A percentile compares a stretch with the other conserved stretches of the same genome.
Conservation (phyloP, 345 rosid species). For the Passiflora organensis region DNA sequence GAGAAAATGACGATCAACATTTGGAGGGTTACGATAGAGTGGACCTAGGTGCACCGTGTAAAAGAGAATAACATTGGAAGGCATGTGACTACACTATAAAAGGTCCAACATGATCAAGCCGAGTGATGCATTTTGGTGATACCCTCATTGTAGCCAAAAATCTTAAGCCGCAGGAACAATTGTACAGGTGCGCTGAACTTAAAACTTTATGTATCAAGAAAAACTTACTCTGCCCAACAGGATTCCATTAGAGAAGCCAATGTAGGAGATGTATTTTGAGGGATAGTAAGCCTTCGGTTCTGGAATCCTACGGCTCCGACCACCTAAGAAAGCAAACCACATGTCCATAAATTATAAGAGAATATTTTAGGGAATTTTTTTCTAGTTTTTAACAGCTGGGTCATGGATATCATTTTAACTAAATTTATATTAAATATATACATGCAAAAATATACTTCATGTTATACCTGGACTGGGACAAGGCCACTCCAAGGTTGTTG, state of each 20-base stretch:
- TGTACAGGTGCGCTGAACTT: too few species aligned
- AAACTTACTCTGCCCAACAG: conserved; percentile 86
- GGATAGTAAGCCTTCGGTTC: conserved; percentile 77
- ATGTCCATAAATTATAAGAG: background rate
- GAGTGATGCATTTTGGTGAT: too few species aligned
- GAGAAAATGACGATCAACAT: too few species aligned
- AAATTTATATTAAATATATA: background rate
- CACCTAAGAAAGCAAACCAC: conserved; percentile 40
- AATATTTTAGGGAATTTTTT: background rate
- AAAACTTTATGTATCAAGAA: too few species aligned
- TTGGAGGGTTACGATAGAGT: too few species aligned
- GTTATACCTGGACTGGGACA: conserved; percentile 81
- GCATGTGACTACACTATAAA: background rate
- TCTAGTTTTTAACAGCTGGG: too few species aligned
- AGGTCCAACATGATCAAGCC: background rate
- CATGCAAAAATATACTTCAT: background rate
- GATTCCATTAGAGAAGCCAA: conserved; percentile 90
- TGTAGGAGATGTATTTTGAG: conserved; percentile 62
- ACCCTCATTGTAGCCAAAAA: too few species aligned
- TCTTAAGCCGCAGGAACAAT: too few species aligned
- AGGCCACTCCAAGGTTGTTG: conserved; percentile 97
- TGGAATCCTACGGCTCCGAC: conserved; percentile 99
- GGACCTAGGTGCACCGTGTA: too few species aligned
- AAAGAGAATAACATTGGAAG: too few species aligned
- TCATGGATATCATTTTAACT: too few species aligned